Evolutionary conservation across 768 basidiomycete genomes (phyloP).

Genomic region (Lentinula lateritia): DNA sequence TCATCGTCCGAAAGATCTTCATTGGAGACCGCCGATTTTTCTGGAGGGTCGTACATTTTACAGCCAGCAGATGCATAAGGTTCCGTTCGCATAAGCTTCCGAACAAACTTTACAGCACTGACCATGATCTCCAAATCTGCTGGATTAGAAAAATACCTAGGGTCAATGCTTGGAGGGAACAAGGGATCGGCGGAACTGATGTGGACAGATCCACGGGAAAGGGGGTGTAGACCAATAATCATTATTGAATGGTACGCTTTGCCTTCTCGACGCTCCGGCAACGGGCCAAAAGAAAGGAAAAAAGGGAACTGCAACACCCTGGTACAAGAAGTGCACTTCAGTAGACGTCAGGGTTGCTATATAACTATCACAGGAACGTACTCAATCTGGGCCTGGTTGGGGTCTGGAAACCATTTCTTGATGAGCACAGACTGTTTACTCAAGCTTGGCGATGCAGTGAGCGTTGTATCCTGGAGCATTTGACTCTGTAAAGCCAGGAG

Average conservation of each 20-base stretch:
- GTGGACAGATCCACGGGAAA: slow-evolving; percentile 37
- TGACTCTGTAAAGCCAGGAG: background rate
- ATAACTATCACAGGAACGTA: slow-evolving; percentile 3
- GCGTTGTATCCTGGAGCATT: background rate
- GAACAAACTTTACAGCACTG: slow-evolving; percentile 19
- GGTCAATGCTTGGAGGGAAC: slow-evolving; percentile 38
- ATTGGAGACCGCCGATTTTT: background rate
- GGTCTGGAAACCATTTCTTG: slow-evolving; percentile 7
- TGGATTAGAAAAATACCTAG: slow-evolving; percentile 28
- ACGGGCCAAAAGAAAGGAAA: slow-evolving; percentile 6
- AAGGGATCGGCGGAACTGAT: slow-evolving; percentile 36
- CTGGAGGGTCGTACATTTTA: slow-evolving; percentile 12
- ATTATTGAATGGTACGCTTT: slow-evolving; percentile 15
- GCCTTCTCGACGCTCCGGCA: slow-evolving; percentile 12
- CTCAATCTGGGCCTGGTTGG: slow-evolving; percentile 12
- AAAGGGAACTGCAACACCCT: slow-evolving; percentile 9
- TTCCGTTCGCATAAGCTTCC: slow-evolving; percentile 12
- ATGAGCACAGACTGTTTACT: slow-evolving; percentile 3
- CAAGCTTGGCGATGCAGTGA: background rate
- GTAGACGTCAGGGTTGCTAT: background rate
- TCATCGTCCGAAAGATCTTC: slow-evolving; percentile 8
- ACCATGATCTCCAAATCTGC: slow-evolving; percentile 17
- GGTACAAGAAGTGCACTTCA: background rate
- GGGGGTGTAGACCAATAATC: slow-evolving; percentile 23
- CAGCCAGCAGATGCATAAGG: slow-evolving; percentile 1